phyloP scores from a whole-genome alignment of 78 protist genomes.

The Neovahlkampfia damariscottae region DNA sequence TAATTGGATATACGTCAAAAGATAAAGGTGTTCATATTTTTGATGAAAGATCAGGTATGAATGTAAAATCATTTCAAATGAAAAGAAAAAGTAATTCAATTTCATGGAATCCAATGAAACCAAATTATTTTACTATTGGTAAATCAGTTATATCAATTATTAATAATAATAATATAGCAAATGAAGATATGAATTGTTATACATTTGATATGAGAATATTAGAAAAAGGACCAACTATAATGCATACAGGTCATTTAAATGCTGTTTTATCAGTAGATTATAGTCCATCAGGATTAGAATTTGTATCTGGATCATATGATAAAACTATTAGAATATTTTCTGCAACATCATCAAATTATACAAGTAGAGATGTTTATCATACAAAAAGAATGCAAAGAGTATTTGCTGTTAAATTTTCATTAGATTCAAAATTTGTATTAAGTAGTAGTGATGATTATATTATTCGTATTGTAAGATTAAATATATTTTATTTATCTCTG shows the following conservation, averaged over 20 bases:
- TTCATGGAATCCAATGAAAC: conserved; percentile 85
- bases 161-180: too few species aligned
- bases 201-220: conserved; percentile 86
- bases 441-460: conserved; percentile 72
- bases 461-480: too few species aligned
- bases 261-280: conserved; percentile 64
- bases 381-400: conserved; percentile 82
- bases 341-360: not conserved
- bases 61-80: conserved; percentile 53
- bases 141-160: too few species aligned
- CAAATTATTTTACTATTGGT: conserved; percentile 54
- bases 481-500: too few species aligned
- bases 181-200: conserved; percentile 83
- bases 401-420: conserved; percentile 44
- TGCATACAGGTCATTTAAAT: not conserved
- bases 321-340: conserved; percentile 71
- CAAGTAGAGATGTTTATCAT: conserved; percentile 67
- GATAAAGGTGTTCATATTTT: conserved; percentile 76
- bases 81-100: conserved; percentile 33
- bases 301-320: conserved; percentile 82
- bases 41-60: conserved; percentile 53
- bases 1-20: conserved; percentile 44
- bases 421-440: conserved; percentile 66
- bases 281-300: conserved; percentile 85
- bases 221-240: conserved; percentile 12